Percentiles rank a stretch among this genome's conserved stretches.
phyloP scores from a whole-genome alignment of 176 grass and related monocot genomes.

The Lolium perenne region DNA sequence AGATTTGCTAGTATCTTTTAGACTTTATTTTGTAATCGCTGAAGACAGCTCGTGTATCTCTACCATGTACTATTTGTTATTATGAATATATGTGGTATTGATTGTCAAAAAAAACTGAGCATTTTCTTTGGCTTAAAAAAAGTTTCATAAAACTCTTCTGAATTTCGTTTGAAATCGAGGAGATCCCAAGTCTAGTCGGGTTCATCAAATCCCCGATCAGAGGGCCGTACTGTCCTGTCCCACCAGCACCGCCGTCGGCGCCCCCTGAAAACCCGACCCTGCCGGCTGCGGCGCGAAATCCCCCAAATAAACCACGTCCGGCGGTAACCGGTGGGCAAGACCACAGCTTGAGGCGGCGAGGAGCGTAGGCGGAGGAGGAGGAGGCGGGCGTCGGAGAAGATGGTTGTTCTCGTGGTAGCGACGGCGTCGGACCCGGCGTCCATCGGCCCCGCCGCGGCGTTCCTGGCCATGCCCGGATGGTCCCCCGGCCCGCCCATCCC shows the following conservation, averaged over 20 bases:
- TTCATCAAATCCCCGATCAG: neutral
- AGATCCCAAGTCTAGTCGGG: neutral
- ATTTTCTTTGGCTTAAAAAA: too few relatives aligned
- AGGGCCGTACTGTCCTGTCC: neutral
- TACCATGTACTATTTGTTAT: too few relatives aligned
- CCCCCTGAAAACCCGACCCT: neutral
- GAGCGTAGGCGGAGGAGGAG: neutral
- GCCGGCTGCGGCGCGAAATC: neutral
- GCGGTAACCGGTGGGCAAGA: neutral
- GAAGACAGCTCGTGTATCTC: too few relatives aligned
- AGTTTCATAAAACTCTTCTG: too few relatives aligned
- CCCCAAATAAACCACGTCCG: neutral
- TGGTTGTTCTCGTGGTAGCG: constrained; percentile 76
- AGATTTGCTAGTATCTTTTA: too few relatives aligned
- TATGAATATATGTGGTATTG: too few relatives aligned
- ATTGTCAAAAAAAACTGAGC: too few relatives aligned
- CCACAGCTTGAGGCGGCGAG: neutral
- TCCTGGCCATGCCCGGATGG: constrained; percentile 82
- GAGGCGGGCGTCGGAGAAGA: constrained; percentile 10
- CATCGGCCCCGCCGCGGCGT: constrained; percentile 67
- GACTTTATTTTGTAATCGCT: too few relatives aligned
- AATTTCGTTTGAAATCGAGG: neutral
- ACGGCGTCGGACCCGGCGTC: constrained; percentile 74
- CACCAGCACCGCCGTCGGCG: neutral
- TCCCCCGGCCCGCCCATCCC: constrained; percentile 67